Evolutionary conservation across 208 protist genomes (phyloP).

Genomic region (Trypanosoma platydactyli): DNA sequence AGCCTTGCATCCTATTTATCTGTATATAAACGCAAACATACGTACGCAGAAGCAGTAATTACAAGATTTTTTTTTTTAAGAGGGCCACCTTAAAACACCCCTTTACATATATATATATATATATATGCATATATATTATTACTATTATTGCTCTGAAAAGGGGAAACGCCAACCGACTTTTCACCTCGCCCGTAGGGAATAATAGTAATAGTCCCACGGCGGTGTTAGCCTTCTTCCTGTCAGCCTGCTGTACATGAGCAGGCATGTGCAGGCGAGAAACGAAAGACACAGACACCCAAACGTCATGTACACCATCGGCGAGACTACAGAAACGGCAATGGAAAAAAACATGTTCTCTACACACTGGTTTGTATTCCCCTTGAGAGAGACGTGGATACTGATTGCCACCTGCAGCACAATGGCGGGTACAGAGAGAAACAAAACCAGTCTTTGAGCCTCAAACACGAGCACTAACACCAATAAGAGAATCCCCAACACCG

Average conservation of each 20-base stretch:
- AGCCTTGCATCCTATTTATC: no score
- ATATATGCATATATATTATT: no score
- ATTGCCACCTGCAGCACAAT: constrained; percentile 46
- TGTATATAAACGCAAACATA: no score
- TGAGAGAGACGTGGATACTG: constrained; percentile 5
- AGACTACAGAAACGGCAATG: constrained; percentile 24
- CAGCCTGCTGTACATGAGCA: constrained; percentile 37
- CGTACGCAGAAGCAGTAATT: no score
- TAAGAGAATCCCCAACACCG: background rate
- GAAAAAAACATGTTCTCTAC: constrained; percentile 33
- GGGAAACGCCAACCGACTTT: background rate
- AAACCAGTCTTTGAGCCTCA: constrained; percentile 15
- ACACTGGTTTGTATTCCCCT: background rate
- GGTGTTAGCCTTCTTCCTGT: constrained; percentile 34
- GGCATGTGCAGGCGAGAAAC: constrained; percentile 37
- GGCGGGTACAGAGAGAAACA: constrained; percentile 32
- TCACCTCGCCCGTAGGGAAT: constrained; percentile 27
- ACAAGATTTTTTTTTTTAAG: constrained; percentile 11
- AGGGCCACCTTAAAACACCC: no score
- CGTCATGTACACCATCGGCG: constrained; percentile 38
- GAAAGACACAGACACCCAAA: constrained; percentile 48
- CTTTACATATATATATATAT: no score
- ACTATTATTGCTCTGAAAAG: background rate
- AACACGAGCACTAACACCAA: constrained; percentile 20
- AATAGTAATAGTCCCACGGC: constrained; percentile 44